Conservation (phyloP, 768 basidiomycete species). For the Mycena alexandri region DNA sequence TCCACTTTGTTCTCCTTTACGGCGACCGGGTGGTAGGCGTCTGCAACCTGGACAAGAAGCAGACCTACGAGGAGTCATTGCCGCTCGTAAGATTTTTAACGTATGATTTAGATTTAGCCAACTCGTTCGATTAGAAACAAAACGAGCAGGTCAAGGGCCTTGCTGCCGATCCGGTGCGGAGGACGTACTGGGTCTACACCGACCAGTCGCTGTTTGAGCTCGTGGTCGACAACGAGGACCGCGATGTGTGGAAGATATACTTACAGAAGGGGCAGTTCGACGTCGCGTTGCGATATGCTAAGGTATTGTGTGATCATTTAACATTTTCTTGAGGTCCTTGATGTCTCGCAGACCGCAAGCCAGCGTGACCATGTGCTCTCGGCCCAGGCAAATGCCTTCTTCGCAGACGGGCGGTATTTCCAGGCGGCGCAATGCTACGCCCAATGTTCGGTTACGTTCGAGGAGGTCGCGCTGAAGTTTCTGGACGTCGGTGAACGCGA, state of each 20-base stretch:
- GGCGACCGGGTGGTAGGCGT: slow-evolving; percentile 82
- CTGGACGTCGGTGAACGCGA: slow-evolving; percentile 92
- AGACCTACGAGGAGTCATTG: slow-evolving; percentile 86
- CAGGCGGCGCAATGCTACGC: slow-evolving; percentile 94
- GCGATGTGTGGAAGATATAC: slow-evolving; percentile 95
- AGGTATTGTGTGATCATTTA: slow-evolving; percentile 58
- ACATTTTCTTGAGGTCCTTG: slow-evolving; percentile 10
- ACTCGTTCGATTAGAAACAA: slow-evolving; percentile 67
- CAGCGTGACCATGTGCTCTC: slow-evolving; percentile 89
- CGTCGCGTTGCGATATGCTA: slow-evolving; percentile 83
- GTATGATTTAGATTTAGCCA: background rate
- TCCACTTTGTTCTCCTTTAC: slow-evolving; percentile 92
- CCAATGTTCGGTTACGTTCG: slow-evolving; percentile 88
- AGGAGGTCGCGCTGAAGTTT: slow-evolving; percentile 92
- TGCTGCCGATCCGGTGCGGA: slow-evolving; percentile 85
- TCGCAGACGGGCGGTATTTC: slow-evolving; percentile 85
- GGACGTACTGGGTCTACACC: slow-evolving; percentile 96
- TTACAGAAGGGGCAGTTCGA: slow-evolving; percentile 83
- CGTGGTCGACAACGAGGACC: slow-evolving; percentile 86
- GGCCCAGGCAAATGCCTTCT: slow-evolving; percentile 85
- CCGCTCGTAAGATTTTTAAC: slow-evolving; percentile 70
- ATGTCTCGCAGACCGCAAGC: slow-evolving; percentile 73
- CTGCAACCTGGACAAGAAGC: slow-evolving; percentile 82
- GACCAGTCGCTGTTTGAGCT: slow-evolving; percentile 91
- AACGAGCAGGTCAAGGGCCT: slow-evolving; percentile 81